Evolutionary conservation across 2,329 filamentous ascomycete species (phyloP).

Genomic region (Mariannaea elegans): DNA sequence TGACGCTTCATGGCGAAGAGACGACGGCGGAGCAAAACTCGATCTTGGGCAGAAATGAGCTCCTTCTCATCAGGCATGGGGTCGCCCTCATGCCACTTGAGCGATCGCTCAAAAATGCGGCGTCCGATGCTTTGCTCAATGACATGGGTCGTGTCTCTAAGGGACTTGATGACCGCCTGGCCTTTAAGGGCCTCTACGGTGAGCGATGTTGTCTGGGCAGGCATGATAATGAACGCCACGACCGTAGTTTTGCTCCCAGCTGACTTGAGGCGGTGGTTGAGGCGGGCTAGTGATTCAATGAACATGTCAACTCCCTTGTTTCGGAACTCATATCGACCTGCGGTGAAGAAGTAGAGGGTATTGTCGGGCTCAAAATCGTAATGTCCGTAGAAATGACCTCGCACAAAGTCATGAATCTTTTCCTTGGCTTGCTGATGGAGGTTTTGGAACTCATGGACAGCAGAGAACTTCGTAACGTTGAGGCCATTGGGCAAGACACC

Average conservation of each 20-base stretch:
- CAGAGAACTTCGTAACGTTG: conserved; percentile 96
- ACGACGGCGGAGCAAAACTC: conserved; percentile 87
- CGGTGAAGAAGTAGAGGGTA: conserved; percentile 97
- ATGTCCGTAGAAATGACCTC: conserved; percentile 97
- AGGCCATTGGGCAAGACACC: conserved; percentile 95
- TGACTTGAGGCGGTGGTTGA: conserved; percentile 92
- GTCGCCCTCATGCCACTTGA: conserved; percentile 95
- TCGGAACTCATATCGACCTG: conserved; percentile 95
- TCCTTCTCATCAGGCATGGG: conserved; percentile 97
- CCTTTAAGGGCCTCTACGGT: conserved; percentile 96
- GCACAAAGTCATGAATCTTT: conserved; percentile 98
- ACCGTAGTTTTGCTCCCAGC: conserved; percentile 90
- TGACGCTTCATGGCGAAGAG: conserved; percentile 97
- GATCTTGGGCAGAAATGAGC: conserved; percentile 89
- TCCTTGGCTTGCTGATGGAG: conserved; percentile 95
- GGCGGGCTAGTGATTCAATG: conserved; percentile 91
- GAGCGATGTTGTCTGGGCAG: conserved; percentile 92
- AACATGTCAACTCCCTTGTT: conserved; percentile 99
- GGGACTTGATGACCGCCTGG: conserved; percentile 95
- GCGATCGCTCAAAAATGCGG: conserved; percentile 91
- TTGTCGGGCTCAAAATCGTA: conserved; percentile 97
- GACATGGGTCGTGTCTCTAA: conserved; percentile 90
- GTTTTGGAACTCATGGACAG: conserved; percentile 99
- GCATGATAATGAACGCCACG: conserved; percentile 99
- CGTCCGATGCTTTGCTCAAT: conserved; percentile 94